Evolutionary conservation across 2,329 filamentous ascomycete species (phyloP).

Genomic region (Diaporthe sp.): DNA sequence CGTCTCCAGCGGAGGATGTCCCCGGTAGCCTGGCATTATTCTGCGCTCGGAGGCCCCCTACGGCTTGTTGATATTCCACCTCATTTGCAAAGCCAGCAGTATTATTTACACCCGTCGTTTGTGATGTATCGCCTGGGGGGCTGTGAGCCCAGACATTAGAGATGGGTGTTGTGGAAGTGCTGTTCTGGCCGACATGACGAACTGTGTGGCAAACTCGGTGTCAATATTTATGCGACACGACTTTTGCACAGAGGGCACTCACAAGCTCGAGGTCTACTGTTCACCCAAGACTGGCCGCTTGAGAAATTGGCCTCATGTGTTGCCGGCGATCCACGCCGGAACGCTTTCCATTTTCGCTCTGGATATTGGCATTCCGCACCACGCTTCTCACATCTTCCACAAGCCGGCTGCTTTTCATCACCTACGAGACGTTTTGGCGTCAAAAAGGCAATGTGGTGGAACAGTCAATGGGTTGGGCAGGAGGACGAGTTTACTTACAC

Average conservation of each 20-base stretch:
- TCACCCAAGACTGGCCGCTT: conserved; percentile 11
- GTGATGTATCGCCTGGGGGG: background rate
- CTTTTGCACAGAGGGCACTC: background rate
- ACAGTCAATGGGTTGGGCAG: background rate
- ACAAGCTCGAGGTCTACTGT: conserved; percentile 6
- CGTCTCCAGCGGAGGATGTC: background rate
- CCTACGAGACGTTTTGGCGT: background rate
- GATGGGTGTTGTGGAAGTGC: background rate
- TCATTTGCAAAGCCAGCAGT: background rate
- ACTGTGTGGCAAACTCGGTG: background rate
- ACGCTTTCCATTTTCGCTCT: conserved; percentile 10
- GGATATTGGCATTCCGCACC: conserved; percentile 6
- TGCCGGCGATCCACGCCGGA: background rate
- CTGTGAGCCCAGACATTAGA: background rate
- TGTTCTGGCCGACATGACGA: conserved; percentile 9
- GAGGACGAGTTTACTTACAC: background rate
- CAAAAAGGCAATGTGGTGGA: background rate
- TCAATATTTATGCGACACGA: background rate
- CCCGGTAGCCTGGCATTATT: background rate
- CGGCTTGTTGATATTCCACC: background rate
- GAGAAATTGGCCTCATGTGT: background rate
- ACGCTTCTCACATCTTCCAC: conserved; percentile 23
- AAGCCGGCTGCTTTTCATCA: conserved; percentile 5
- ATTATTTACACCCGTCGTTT: background rate
- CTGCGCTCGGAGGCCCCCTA: background rate